Conservation (phyloP, 306 rosid species). For the Cyamopsis tetragonoloba region DNA sequence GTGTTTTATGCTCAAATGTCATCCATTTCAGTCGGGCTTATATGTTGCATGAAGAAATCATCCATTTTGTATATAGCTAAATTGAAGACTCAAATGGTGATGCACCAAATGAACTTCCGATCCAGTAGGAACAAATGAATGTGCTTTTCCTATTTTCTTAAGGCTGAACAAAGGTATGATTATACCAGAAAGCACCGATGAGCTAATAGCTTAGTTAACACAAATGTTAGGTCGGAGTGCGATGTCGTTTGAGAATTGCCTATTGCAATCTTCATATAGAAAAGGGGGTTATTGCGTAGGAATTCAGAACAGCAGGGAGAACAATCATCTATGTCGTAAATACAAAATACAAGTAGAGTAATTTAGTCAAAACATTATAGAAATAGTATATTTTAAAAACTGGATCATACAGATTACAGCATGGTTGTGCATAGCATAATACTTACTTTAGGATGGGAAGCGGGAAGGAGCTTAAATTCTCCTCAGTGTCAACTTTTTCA, state of each 20-base stretch:
- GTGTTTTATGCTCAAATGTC: not conserved
- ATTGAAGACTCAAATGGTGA: not conserved
- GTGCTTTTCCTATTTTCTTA: not conserved
- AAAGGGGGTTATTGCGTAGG: not conserved
- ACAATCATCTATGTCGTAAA: not conserved
- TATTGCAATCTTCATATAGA: not conserved
- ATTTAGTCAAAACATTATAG: no score
- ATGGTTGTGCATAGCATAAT: not conserved
- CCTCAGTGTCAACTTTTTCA: no score
- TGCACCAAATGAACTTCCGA: not conserved
- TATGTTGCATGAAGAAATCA: not conserved
- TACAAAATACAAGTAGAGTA: not conserved
- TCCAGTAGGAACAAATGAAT: not conserved
- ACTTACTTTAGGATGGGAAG: no score
- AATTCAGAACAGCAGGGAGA: not conserved
- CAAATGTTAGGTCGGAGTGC: not conserved
- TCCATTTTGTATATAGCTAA: not conserved
- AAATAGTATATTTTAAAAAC: no score
- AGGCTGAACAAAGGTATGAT: constrained; percentile 4
- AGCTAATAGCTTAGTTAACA: constrained; percentile 7
- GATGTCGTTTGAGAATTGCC: not conserved
- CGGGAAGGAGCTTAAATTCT: no score
- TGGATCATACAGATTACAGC: not conserved
- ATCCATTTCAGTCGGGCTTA: not conserved
- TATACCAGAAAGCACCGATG: constrained; percentile 9